Evolutionary conservation across 2,329 filamentous ascomycete genomes (phyloP), one percentile per base, ranked within the genome.

Genomic region (Botrytis sinoallii): DNA sequence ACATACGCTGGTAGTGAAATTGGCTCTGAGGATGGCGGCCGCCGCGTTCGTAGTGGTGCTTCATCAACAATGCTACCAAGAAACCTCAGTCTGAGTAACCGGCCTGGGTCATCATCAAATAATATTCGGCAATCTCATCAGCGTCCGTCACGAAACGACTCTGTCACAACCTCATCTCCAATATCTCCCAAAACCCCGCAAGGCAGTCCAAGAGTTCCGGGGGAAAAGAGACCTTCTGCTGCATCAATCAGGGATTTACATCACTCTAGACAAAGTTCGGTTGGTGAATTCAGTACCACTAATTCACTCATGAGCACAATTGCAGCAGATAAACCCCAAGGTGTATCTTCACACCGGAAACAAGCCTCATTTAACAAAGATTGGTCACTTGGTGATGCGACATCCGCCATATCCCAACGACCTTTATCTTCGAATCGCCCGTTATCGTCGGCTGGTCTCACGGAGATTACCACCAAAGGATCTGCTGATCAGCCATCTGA

Each of bases 251-350:
- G 94, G 77, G 93, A 94, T 74, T 85, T 97, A 78, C 91, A 96
- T 79, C 93, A 97, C 81, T 93, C 92, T 59, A 89, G 94, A 60
- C 91, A 94, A 74, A 94, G 97, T 83, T 98, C 95, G 29, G 74
- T 76, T 59, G 79, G 77, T 65, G 79, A 81, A 55, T 79, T 78
- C 16, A 84, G 85, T 8, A 87, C 85, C 74, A 77, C 86, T 32
- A 25, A 68, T 60, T 79, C 82, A 29, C 79, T 82, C 38, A 84
- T 84, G 75, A 84, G 84, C 55, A 83, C 84, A 2, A 85, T 86
- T 75, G 81, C 71, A 68, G 73, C n/a, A 55, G 46, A 59, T 29
- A 29, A 74, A 71, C 32, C 20, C 32, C 57, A 74, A 25, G 75
- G 79, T 63, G 78, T 79, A 44, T 75, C 48, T 55, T 35, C 81